These are phyloP conservation scores for Epichloe hybrida DNA, from an alignment of 2,329 filamentous ascomycete genomes.

Conservation along the genomic window DNA sequence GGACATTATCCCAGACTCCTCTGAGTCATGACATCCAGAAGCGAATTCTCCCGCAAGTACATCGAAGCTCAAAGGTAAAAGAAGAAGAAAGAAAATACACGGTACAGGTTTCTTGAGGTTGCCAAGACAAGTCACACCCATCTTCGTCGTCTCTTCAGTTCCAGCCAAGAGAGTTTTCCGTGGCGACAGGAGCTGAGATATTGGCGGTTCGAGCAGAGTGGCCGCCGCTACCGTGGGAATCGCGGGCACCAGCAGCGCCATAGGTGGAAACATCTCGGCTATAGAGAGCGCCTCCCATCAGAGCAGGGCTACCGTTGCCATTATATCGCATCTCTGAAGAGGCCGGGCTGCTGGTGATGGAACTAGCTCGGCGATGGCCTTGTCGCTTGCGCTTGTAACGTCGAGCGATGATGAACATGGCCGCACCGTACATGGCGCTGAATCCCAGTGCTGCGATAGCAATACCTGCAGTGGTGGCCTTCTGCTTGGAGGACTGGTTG, in stretches of 20 bases:
- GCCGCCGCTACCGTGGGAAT: conserved; percentile 55
- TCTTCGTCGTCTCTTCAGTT: conserved; percentile 40
- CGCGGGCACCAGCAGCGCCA: conserved; percentile 33
- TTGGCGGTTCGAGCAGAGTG: conserved; percentile 42
- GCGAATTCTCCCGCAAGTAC: conserved; percentile 17
- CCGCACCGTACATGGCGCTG: conserved; percentile 77
- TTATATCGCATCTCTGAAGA: conserved; percentile 41
- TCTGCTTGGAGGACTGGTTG: conserved; percentile 43
- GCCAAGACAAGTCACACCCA: neutral
- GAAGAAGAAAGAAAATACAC: conserved; percentile 11
- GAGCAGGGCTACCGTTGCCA: conserved; percentile 37
- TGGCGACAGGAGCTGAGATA: conserved; percentile 82
- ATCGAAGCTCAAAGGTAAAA: conserved; percentile 13
- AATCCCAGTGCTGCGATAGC: conserved; percentile 65
- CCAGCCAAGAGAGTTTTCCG: conserved; percentile 92
- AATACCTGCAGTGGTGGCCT: conserved; percentile 53
- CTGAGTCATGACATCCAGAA: conserved; percentile 1
- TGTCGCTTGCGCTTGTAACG: conserved; percentile 80
- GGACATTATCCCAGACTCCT: neutral
- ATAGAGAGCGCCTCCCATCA: conserved; percentile 58
- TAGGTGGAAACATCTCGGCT: conserved; percentile 44
- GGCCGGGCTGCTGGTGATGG: conserved; percentile 39
- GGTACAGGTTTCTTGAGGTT: conserved; percentile 7
- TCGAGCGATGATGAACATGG: conserved; percentile 87
- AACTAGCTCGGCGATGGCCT: conserved; percentile 64